phyloP scores from a whole-genome alignment of 176 grass and related monocot species.

The Alopecurus myosuroides region DNA sequence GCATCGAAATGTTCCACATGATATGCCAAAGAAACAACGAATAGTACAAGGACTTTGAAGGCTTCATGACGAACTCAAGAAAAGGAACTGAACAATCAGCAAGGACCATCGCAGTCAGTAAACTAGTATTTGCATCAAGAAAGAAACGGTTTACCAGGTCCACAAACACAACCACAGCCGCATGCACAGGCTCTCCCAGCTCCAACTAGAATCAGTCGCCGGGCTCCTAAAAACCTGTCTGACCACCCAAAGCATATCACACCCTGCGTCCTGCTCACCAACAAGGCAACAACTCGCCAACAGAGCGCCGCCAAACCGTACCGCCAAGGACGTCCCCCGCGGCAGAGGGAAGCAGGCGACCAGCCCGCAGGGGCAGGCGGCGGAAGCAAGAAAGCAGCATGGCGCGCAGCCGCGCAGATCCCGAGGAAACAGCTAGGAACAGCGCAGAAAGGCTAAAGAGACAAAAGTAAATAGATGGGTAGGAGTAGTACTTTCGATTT shows the following conservation, averaged over 20 bases:
- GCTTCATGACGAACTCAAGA: not conserved
- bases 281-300: conserved; percentile 22
- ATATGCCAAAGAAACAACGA: not conserved
- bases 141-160: not conserved
- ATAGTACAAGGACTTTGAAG: not conserved
- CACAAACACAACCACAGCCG: not conserved
- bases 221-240: not conserved
- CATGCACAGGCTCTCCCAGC: not conserved
- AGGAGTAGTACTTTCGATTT: not conserved
- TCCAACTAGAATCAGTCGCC: not conserved
- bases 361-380: conserved; percentile 3
- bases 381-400: not conserved
- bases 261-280: not conserved
- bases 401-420: conserved; percentile 21
- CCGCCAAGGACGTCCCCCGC: too few species aligned
- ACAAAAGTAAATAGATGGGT: not conserved
- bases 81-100: not conserved
- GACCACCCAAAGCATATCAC: not conserved
- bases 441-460: conserved; percentile 30
- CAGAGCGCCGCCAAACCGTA: not conserved
- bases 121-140: conserved; percentile 5
- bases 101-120: not conserved
- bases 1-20: too few species aligned
- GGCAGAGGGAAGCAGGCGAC: not conserved
- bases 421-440: conserved; percentile 28